These are phyloP conservation scores for Cardamine resedifolia DNA, from an alignment of 345 rosid genomes.

Conservation along the genomic window DNA sequence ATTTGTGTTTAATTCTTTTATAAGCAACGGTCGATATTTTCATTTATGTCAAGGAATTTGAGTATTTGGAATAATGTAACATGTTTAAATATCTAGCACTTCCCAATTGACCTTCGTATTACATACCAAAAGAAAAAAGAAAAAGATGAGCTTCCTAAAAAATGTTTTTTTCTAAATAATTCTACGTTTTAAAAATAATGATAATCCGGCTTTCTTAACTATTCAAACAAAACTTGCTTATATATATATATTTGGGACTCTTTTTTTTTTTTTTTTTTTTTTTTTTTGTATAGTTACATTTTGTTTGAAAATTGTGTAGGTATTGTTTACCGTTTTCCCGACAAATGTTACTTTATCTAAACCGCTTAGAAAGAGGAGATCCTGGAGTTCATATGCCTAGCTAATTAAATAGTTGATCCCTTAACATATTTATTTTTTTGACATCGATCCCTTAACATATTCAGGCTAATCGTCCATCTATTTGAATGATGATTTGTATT, in stretches of 20 bases:
- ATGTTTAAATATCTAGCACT: neutral
- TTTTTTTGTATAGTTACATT: neutral
- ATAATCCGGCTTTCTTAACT: neutral
- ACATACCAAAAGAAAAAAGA: neutral
- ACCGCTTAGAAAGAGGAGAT: neutral
- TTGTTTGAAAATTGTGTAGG: neutral
- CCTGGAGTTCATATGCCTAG: neutral
- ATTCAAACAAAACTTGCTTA: neutral
- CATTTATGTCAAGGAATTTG: neutral
- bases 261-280: neutral
- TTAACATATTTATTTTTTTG: no score
- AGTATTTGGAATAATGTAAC: neutral
- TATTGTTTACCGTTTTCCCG: neutral
- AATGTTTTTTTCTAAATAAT: neutral
- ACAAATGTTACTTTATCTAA: neutral
- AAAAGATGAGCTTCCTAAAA: neutral
- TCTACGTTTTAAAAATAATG: neutral
- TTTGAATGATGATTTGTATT: no score
- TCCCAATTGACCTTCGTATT: neutral
- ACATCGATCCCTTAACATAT: neutral
- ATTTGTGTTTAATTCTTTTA: neutral
- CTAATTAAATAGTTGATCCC: neutral
- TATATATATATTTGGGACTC: neutral
- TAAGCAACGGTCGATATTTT: conserved; percentile 16
- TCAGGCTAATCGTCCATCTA: neutral